phyloP scores from a whole-genome alignment of 345 rosid genomes.

The Corchorus olitorius region DNA sequence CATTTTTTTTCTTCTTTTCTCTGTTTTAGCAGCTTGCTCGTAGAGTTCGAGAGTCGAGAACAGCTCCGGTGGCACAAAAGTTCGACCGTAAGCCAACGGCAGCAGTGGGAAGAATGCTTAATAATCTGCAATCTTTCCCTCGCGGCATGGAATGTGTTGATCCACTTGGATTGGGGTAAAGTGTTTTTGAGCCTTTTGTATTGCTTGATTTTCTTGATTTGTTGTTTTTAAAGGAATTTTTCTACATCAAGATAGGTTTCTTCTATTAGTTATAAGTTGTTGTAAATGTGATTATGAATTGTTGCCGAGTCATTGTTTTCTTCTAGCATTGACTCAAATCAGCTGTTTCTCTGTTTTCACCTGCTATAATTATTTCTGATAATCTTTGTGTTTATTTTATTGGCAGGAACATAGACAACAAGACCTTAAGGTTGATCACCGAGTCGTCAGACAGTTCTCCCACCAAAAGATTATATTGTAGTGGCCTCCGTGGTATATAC shows the following conservation, averaged over 20 bases:
- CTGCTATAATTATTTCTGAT: neutral
- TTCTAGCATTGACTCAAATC: neutral
- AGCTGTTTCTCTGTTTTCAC: neutral
- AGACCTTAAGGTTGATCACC: conserved; percentile 78
- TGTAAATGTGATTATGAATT: conserved; percentile 2
- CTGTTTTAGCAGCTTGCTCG: conserved; percentile 68
- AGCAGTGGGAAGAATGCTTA: conserved; percentile 44
- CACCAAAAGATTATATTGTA: conserved; percentile 57
- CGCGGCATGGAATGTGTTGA: conserved; percentile 97
- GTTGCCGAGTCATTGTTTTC: neutral
- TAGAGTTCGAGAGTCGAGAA: conserved; percentile 87
- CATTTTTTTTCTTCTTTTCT: neutral
- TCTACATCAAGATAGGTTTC: neutral
- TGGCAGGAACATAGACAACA: conserved; percentile 87
- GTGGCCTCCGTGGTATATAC: conserved; percentile 64
- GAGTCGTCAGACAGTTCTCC: conserved; percentile 65
- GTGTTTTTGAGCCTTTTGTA: conserved; percentile 2
- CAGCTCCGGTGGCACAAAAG: conserved; percentile 77
- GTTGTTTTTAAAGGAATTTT: conserved; percentile 6
- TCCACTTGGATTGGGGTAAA: conserved; percentile 92
- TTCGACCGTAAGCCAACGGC: conserved; percentile 60
- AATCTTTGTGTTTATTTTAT: conserved; percentile 15
- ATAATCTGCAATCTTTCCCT: conserved; percentile 75
- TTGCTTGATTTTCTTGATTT: neutral
- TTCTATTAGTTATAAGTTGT: neutral